These are phyloP conservation scores for Boletus reticulatus DNA, from an alignment of 768 basidiomycete species.

Conservation along the genomic window DNA sequence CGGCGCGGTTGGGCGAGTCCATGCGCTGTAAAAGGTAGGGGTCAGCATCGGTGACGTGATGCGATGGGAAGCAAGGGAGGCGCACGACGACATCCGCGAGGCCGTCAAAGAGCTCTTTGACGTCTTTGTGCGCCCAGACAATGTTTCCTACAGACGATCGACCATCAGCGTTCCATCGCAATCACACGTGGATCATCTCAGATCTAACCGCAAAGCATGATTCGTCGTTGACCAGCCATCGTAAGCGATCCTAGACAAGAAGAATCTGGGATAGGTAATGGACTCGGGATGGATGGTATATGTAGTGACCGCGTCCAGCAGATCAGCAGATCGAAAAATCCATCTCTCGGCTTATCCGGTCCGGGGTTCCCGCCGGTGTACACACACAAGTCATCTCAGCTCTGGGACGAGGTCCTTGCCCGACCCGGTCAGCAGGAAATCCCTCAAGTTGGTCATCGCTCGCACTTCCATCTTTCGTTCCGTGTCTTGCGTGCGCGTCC, in stretches of 20 bases:
- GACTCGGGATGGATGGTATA: background rate
- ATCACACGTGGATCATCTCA: background rate
- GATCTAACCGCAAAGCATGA: conserved; percentile 35
- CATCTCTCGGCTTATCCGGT: background rate
- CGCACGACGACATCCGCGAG: conserved; percentile 79
- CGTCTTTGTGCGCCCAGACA: conserved; percentile 80
- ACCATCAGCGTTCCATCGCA: background rate
- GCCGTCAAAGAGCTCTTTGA: conserved; percentile 57
- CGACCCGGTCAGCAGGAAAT: conserved; percentile 59
- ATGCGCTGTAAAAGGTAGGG: conserved; percentile 36
- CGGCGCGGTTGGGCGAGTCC: conserved; percentile 60
- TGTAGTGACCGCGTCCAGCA: background rate
- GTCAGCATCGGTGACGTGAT: background rate
- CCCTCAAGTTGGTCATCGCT: conserved; percentile 70
- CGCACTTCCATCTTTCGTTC: conserved; percentile 82
- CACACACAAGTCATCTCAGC: background rate
- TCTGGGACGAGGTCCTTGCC: conserved; percentile 69
- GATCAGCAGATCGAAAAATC: background rate
- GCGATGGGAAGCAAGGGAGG: conserved; percentile 3
- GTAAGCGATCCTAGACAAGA: background rate
- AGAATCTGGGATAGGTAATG: background rate
- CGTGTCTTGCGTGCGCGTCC: conserved; percentile 78
- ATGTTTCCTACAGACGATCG: conserved; percentile 50
- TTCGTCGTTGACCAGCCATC: conserved; percentile 24
- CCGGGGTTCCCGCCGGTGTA: background rate